Evolutionary conservation across 805 yeast genomes (phyloP), one percentile per base, ranked within the genome.

Genomic region (Naumovozyma dairenensis): DNA sequence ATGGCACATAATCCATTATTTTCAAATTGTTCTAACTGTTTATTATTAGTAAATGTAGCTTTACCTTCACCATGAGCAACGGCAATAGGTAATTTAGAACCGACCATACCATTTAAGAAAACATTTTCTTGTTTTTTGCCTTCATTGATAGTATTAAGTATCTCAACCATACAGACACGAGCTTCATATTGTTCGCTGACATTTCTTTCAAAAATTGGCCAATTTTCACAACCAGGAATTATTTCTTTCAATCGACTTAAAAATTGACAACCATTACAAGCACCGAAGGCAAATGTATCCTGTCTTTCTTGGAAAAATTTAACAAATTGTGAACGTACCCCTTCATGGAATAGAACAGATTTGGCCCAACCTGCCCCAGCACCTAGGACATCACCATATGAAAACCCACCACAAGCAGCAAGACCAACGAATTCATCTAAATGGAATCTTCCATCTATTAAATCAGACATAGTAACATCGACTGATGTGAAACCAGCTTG

Each of bases 301-400:
- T 67, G 66, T 62, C 98, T 78, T 35, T 74, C 81, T 51, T 77
- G 77, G 74, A 92, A 92, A 60, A 92, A 92, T 32, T 63, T 69
- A 44, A 65, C 61, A 59, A 92, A 92, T 63, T 84, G 87, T 18
- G 67, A 51, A 55, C 92, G 76, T 24, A 89, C 81, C 35, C 63
- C 66, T 24, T 74, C 83, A 55, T 89, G 80, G 71, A 78, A 86
- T 45, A 92, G 64, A 7, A 92, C 94, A 13, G 96, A 84, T 54
- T 85, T 86, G 38, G 98, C 98, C 98, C 98, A 92, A 38, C 98
- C 98, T 34, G 89, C 81, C 56, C 96, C 98, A 22, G 98, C 98
- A 47, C 98, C 98, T 39, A 92, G 68, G 31, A 92, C 98, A 62
- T 92, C 98, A 69, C 98, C 98, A 54, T 87, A 92, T 2, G 96